A percentile compares a stretch with the other conserved stretches of the same genome.
These are phyloP conservation scores for Starmerella lactis-condensi DNA, from an alignment of 805 yeast genomes.

Conservation along the genomic window DNA sequence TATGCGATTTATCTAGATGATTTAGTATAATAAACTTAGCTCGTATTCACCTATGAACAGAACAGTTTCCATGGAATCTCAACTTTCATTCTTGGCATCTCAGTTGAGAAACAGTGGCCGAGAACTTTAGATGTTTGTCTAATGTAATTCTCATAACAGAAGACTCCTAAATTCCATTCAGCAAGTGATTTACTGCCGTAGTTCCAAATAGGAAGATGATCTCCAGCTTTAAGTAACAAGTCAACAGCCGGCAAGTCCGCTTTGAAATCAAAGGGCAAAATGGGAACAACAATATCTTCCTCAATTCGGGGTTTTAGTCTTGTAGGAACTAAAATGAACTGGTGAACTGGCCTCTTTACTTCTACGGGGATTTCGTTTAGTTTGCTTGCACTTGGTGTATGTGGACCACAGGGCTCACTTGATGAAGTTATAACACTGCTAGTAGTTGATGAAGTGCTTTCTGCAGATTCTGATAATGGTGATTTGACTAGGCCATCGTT, in stretches of 20 bases:
- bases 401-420: too few species aligned
- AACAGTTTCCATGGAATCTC: slow-evolving; percentile 25
- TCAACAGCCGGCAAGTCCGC: not conserved
- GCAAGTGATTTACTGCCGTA: slow-evolving; percentile 25
- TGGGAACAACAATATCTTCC: slow-evolving; percentile 7
- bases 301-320: slow-evolving; percentile 2
- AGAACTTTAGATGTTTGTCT: slow-evolving; percentile 14
- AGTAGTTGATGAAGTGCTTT: too few species aligned
- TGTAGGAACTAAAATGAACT: slow-evolving; percentile 17
- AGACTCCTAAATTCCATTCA: slow-evolving; percentile 25
- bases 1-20: too few species aligned
- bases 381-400: slow-evolving; percentile 19
- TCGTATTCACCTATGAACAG: too few species aligned
- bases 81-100: slow-evolving; percentile 24
- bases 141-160: slow-evolving; percentile 24
- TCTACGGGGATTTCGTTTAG: slow-evolving; percentile 19
- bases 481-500: too few species aligned
- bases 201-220: slow-evolving; percentile 20
- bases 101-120: slow-evolving; percentile 14
- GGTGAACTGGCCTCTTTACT: slow-evolving; percentile 17
- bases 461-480: too few species aligned
- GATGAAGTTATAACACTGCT: too few species aligned
- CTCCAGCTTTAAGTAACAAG: not conserved
- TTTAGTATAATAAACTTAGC: too few species aligned
- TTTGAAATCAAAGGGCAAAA: slow-evolving; percentile 14